Evolutionary conservation across 768 basidiomycete species (phyloP).

Genomic region (Kwoniella dejecticola): DNA sequence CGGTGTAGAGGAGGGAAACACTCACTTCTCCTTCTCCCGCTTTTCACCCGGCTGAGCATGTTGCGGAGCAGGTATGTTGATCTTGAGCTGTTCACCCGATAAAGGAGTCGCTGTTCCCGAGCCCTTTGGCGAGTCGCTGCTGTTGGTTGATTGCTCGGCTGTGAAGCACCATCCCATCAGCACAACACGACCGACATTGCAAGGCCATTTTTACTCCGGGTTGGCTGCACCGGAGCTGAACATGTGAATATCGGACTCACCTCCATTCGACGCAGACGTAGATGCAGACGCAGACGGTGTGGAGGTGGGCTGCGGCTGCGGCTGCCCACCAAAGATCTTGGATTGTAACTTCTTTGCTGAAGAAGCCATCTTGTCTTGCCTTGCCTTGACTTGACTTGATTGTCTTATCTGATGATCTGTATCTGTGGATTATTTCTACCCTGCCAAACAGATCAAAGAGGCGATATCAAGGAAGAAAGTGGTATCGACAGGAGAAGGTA

Average conservation of each 20-base stretch:
- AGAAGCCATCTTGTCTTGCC: slow-evolving; percentile 54
- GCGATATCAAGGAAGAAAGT: not conserved
- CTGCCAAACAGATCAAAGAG: no score
- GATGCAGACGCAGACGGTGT: no score
- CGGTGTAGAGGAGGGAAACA: not conserved
- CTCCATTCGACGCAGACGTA: not conserved
- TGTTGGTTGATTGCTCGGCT: slow-evolving; percentile 38
- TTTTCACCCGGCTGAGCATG: slow-evolving; percentile 18
- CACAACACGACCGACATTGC: no score
- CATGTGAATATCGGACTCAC: no score
- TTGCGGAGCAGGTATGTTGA: slow-evolving; percentile 46
- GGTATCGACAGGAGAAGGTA: not conserved
- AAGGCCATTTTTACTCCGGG: no score
- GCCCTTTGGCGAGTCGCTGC: slow-evolving; percentile 15
- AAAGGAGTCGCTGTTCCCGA: slow-evolving; percentile 31
- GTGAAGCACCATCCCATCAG: no score
- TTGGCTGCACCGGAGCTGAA: no score
- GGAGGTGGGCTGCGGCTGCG: no score
- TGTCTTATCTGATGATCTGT: no score
- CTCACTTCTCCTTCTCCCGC: slow-evolving; percentile 52
- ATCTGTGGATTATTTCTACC: no score
- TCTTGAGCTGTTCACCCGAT: slow-evolving; percentile 40
- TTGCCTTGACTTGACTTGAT: not conserved
- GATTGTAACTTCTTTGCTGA: slow-evolving; percentile 69
- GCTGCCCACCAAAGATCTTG: slow-evolving; percentile 67